These are phyloP conservation scores for Fusarium decemcellulare DNA, from an alignment of 2,329 filamentous ascomycete species.

Conservation along the genomic window DNA sequence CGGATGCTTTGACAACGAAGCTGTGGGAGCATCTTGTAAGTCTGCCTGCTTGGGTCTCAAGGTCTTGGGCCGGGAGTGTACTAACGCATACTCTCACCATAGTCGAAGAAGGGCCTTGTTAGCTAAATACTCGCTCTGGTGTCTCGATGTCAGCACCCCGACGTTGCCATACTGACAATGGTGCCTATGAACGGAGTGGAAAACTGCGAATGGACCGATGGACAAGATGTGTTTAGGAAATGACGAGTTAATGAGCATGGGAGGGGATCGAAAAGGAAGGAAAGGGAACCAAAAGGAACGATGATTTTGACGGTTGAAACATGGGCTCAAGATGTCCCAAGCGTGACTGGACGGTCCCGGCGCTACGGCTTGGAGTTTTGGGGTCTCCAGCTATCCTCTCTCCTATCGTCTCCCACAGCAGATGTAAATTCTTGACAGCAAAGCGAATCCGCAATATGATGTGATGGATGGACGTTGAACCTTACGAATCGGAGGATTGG, in stretches of 20 bases:
- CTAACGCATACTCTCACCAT: conserved; percentile 13
- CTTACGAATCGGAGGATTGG: conserved; percentile 7
- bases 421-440: neutral
- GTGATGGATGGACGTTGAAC: conserved; percentile 19
- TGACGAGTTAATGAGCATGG: conserved; percentile 43
- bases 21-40: conserved; percentile 88
- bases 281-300: conserved; percentile 23
- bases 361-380: conserved; percentile 8
- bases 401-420: conserved; percentile 3
- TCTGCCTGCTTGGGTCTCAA: conserved; percentile 10
- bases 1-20: conserved; percentile 89
- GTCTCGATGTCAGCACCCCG: conserved; percentile 37
- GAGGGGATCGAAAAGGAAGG: conserved; percentile 16
- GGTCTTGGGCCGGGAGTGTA: neutral
- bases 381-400: conserved; percentile 11
- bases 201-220: conserved; percentile 33
- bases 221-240: conserved; percentile 38
- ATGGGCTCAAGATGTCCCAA: conserved; percentile 13
- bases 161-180: conserved; percentile 34
- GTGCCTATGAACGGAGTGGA: conserved; percentile 38
- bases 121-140: conserved; percentile 42
- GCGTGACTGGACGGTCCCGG: neutral
- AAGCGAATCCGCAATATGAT: neutral
- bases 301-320: conserved; percentile 23
- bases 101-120: conserved; percentile 60